Evolutionary conservation across 78 protist genomes (phyloP), one percentile per base, ranked within the genome.

Genomic region (Dictyostelium discoideum): DNA sequence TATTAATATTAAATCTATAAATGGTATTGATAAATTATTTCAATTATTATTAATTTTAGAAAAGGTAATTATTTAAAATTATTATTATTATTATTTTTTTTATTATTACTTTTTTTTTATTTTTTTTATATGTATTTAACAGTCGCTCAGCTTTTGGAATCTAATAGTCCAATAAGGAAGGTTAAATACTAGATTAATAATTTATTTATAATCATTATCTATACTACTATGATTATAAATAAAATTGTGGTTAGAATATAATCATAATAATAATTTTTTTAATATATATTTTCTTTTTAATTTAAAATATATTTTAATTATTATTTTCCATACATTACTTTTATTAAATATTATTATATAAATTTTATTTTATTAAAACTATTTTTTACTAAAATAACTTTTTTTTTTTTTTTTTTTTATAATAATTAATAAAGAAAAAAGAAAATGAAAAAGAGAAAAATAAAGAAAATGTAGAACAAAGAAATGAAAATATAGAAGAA

Each of bases 21-120:
- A 77, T 54, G 95, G 86, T 29, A 90, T 90, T 11, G 95, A 90
- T 73, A 81, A 90, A 72, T 29, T 90, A 46, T 90, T 90, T 54
- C 48, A 90, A 69, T 72, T 90, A n/a, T 39, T 90, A 29, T 82
- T 90, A 73, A 54, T 90, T 46, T 69, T 78, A 42, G 87, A 79
- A 80, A 42, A 82, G 73, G 88, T 80, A 80, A 60, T 60, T 60
- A 60, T 60, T 11, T 50, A 11, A 50, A 50, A 60, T 20, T 5
- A 14, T 60, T 20, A 5, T 60, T 60, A 20, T 60, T 60, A 2
- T 20, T 60, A 20, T 60, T 60, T 20, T 65, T n/a, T n/a, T n/a
- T 9, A 44, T 10, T 54, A 16, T 50, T 14, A 54, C n/a, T 60
- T 60, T 20, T 65, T n/a, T 65, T n/a, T 9, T 24, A n/a, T 26